Evolutionary conservation across 2,329 filamentous ascomycete species (phyloP).

Genomic region (Talaromyces sp.): DNA sequence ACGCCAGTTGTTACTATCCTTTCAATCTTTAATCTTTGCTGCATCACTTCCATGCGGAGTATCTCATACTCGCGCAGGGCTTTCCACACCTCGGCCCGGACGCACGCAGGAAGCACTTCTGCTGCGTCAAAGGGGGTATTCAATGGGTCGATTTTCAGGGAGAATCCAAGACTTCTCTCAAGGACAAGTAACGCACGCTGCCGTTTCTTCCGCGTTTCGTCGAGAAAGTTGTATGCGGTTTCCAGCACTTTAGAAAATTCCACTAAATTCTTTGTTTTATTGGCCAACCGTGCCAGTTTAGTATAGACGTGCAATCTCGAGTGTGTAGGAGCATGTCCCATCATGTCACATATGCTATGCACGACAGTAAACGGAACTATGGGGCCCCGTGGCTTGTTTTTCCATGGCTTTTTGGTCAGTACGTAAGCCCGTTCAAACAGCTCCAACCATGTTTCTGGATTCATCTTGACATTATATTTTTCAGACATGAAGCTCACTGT

Average conservation of each 20-base stretch:
- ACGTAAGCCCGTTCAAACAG: slow-evolving; percentile 64
- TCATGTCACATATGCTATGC: slow-evolving; percentile 51
- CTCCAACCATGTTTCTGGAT: slow-evolving; percentile 56
- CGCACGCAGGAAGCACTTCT: not conserved
- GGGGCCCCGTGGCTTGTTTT: slow-evolving; percentile 18
- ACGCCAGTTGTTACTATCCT: slow-evolving; percentile 19
- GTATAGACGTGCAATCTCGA: slow-evolving; percentile 54
- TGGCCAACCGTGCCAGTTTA: slow-evolving; percentile 25
- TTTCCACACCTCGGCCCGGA: slow-evolving; percentile 4
- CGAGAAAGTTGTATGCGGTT: slow-evolving; percentile 24
- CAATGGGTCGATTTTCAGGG: slow-evolving; percentile 1
- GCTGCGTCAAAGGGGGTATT: slow-evolving; percentile 17
- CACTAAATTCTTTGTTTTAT: slow-evolving; percentile 13
- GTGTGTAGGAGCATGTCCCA: slow-evolving; percentile 55
- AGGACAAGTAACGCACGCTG: slow-evolving; percentile 20
- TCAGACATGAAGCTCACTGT: slow-evolving; percentile 58
- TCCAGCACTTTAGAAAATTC: slow-evolving; percentile 22
- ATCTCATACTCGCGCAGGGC: slow-evolving; percentile 29
- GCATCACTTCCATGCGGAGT: slow-evolving; percentile 23
- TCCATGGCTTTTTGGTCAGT: slow-evolving; percentile 40
- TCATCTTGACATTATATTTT: slow-evolving; percentile 54
- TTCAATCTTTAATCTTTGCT: slow-evolving; percentile 21
- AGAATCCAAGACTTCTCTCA: slow-evolving; percentile 17
- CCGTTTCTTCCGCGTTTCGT: slow-evolving; percentile 21
- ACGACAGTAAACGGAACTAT: slow-evolving; percentile 42